These are phyloP conservation scores for Talaromyces sp. DNA, from an alignment of 2,329 filamentous ascomycete genomes.

Conservation along the genomic window DNA sequence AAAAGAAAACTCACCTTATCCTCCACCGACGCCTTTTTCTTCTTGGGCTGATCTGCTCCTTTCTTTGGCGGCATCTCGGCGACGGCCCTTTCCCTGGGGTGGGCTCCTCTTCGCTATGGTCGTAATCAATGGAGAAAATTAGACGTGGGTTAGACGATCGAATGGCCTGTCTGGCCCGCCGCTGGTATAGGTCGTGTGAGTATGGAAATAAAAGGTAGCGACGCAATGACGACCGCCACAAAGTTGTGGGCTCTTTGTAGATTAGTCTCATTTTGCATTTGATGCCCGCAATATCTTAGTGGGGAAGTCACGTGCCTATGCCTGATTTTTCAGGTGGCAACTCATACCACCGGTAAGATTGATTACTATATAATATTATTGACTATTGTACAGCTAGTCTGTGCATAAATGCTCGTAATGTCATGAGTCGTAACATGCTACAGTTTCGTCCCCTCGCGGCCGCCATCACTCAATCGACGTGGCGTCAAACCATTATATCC, in stretches of 20 bases:
- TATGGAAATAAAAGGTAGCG: neutral
- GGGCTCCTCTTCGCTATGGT: neutral
- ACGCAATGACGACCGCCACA: neutral
- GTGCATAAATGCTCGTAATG: neutral
- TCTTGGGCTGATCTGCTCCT: slow-evolving; percentile 42
- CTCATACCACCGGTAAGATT: neutral
- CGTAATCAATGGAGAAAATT: neutral
- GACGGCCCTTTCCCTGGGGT: slow-evolving; percentile 19
- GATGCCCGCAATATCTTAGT: slow-evolving; percentile 7
- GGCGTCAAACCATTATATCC: slow-evolving; percentile 16
- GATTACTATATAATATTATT: neutral
- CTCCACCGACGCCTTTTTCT: slow-evolving; percentile 60
- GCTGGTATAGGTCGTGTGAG: neutral
- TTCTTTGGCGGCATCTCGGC: slow-evolving; percentile 50
- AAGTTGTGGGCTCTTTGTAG: slow-evolving; percentile 9
- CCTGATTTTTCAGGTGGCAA: slow-evolving; percentile 4
- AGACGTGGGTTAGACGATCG: neutral
- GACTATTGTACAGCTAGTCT: neutral
- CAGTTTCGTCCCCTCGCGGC: slow-evolving; percentile 42
- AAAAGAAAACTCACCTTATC: slow-evolving; percentile 61
- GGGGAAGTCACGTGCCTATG: slow-evolving; percentile 8
- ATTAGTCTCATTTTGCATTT: slow-evolving; percentile 12
- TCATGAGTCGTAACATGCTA: slow-evolving; percentile 16
- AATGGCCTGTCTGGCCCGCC: neutral
- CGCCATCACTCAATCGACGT: slow-evolving; percentile 39